Evolutionary conservation across 2,329 filamentous ascomycete genomes (phyloP), one percentile per base, ranked within the genome.

Genomic region (Pseudogymnoascus sp.): DNA sequence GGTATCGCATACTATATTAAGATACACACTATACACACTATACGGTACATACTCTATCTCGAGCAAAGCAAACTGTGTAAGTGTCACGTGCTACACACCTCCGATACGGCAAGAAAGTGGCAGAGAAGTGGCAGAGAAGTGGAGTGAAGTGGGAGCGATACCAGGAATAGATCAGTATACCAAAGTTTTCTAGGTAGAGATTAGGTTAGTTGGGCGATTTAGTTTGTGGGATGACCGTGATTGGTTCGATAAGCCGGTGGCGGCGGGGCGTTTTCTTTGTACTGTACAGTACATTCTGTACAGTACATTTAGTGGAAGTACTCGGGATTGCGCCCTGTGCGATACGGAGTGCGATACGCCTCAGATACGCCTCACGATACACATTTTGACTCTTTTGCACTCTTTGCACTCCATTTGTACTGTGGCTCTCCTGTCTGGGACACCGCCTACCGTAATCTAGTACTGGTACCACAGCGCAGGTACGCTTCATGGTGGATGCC

Each of bases 121-220:
- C 29, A 31, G 29, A 31, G 29, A 10, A 31, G 29, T 3, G 29
- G 47, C 5, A 51, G 2, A 8, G 45, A 51, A 26, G 23, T 5
- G 23, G 21, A 21, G 21, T 21, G 21, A 7, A 31, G 29, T 31
- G 29, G 3, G 29, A 51, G 2, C 3, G 45, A 51, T n/a, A 54
- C 23, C 26, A 47, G 12, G 42, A 47, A 47, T 54, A 54, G 47
- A 54, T 16, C 47, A 26, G 23, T 31, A 1, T 31, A 31, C 29
- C 29, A 8, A 31, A 21, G 21, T 21, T 21, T 21, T 21, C 21
- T 31, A 54, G 14, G 14, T 54, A 31, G 26, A 54, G 47, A 54
- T 54, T 54, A 31, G 47, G 47, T 54, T 54, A 54, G 47, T 54
- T 54, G 47, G 47, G 47, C 47, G 47, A 54, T 54, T 54, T 54